Base-by-base conservation (phyloP, 768 basidiomycete genomes). In the Rhizopogon vesiculosus region DNA sequence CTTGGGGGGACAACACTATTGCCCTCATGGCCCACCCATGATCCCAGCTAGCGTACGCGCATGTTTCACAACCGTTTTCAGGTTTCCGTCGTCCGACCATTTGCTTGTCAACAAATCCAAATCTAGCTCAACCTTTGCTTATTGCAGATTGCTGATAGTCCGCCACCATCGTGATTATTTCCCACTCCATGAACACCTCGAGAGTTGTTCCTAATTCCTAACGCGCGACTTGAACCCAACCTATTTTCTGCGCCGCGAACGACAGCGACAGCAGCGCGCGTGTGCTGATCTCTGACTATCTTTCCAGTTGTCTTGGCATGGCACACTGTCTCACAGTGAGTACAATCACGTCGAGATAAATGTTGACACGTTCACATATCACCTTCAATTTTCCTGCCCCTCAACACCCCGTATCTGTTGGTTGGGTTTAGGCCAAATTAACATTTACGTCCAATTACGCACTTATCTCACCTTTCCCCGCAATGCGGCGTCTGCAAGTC, bases 401-500 rank as follows among this genome's bases (percentile, higher is more conserved):
- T 39, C 44, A n/a, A 16, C 50, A 16, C 31, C 6, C 28, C 33
- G 35, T 46, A 33, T 56, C 41, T 43, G 35, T 45, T 63, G 51
- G 45, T 42, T 33, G 41, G 58, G 42, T 22, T 38, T 38, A 51
- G 51, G 3, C 45, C 50, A 54, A 58, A 62, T 48, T 45, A 41
- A 38, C 19, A 42, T 29, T 55, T 55, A 55, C 55, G 46, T 59
- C 50, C 43, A 44, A 57, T 56, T 53, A 35, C 35, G 18, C 5
- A 9, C 38, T n/a, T 48, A 54, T 52, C 55, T 64, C 66, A 53
- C 44, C 49, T 54, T 69, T 59, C 66, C 69, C 64, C 66, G 22
- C 60, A 62, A 64, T 60, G 59, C 64, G 56, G 25, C 25, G 25
- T 25, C 25, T 3, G 59, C 54, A 59, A n/a, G 38, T 38, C 48